Evolutionary conservation across 176 grass and related monocot species (phyloP), one percentile per base, ranked within the genome.

Genomic region (Rhipidocladum racemiflorum): DNA sequence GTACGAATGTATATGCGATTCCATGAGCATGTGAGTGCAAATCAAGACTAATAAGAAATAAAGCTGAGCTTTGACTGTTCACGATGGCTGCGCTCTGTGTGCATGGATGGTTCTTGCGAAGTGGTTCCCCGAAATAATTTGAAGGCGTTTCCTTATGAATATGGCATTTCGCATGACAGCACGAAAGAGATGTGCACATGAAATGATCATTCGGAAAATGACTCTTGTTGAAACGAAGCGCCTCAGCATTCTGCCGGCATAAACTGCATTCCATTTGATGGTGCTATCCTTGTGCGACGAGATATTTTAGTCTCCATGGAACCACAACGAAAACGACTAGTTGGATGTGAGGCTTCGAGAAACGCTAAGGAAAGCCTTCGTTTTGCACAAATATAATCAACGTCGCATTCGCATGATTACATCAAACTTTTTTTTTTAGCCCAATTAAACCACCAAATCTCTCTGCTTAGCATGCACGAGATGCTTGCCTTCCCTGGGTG

Each of bases 281-380:
- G 28, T 38, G 10, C 21, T 42, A 63, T 73, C 44, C 44, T 80
- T 36, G 38, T 34, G 27, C 20, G 27, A 3, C 12, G 56, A 45
- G 4, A 85, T 64, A 44, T 64, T 29, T 54, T 65, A 75, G 15
- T 16, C 9, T 56, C 4, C 27, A 6, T 75, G 21, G 35, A 82
- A 88, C 56, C 27, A 18, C n/a, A 9, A 12, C 9, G 66, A 88
- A 88, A 79, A 79, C 4, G 74, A 88, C 86, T 21, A 40, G 64
- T 9, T 14, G 1, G 34, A n/a, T 44, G 74, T 2, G 79, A 61
- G 0, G 25, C 21, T 16, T 34, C 2, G 14, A 44, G 14, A 65
- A 39, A 25, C 27, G 46, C 36, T 20, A 12, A 43, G 17, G 4
- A 40, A 62, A 61, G n/a, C 36, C 30, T 75, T 57, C 21, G 7